Evolutionary conservation across 148 eudicot genomes (phyloP).

Genomic region (Silene uniflora): DNA sequence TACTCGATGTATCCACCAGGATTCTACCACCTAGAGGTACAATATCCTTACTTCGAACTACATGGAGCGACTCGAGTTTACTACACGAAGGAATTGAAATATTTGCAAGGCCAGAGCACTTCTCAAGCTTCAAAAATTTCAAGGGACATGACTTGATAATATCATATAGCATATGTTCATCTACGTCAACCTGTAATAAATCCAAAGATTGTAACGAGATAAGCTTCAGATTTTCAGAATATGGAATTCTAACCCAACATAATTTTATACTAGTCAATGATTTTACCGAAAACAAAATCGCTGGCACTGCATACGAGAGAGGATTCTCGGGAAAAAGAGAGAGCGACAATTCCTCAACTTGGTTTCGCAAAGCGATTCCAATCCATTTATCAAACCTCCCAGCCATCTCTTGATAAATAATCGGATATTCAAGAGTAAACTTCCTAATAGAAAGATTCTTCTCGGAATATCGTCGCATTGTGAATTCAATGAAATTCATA

Average conservation of each 20-base stretch:
- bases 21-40: not conserved
- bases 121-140: not conserved
- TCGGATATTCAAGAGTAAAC: not conserved
- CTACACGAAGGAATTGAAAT: conserved; percentile 4
- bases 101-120: conserved; percentile 1
- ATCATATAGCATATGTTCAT: not conserved
- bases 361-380: no score
- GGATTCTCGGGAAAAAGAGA: no score
- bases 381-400: not conserved
- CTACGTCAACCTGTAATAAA: not conserved
- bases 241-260: not conserved
- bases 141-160: not conserved
- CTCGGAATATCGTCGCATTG: not conserved
- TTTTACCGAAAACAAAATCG: not conserved
- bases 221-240: not conserved
- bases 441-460: not conserved
- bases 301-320: not conserved
- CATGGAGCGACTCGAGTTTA: not conserved
- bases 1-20: conserved; percentile 1
- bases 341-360: no score
- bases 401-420: not conserved
- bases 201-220: not conserved
- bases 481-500: conserved; percentile 1
- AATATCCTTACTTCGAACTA: not conserved
- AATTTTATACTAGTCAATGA: conserved; percentile 1